Evolutionary conservation across 441 rosid species (phyloP).

Genomic region (Adansonia madagascariensis): DNA sequence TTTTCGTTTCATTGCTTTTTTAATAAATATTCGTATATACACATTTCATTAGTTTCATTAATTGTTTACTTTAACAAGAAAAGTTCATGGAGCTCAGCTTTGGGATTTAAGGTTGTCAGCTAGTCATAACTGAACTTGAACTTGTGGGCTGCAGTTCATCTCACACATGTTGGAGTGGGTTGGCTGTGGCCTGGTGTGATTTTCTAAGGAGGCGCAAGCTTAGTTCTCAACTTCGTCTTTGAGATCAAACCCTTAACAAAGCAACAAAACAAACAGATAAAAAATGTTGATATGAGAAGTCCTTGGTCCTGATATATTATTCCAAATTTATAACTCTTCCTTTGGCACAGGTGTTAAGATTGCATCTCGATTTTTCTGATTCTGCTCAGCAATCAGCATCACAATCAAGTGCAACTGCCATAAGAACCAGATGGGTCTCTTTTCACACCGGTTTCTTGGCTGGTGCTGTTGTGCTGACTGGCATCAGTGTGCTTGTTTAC

Average conservation of each 20-base stretch:
- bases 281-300: slow-evolving; percentile 1
- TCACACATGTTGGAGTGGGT: background rate
- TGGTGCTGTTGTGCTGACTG: slow-evolving; percentile 62
- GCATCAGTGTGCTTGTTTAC: slow-evolving; percentile 63
- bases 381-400: slow-evolving; percentile 38
- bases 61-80: background rate
- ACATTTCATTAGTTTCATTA: background rate
- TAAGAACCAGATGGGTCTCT: slow-evolving; percentile 39
- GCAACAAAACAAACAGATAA: background rate
- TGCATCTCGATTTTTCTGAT: slow-evolving; percentile 69
- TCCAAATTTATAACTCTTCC: background rate
- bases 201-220: background rate
- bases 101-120: background rate
- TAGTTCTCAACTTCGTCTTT: background rate
- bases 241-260: background rate
- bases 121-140: background rate
- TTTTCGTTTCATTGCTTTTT: background rate
- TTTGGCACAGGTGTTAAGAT: slow-evolving; percentile 60
- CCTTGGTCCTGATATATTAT: background rate
- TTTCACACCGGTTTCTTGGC: slow-evolving; percentile 52
- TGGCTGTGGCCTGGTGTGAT: background rate
- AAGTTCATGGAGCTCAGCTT: background rate
- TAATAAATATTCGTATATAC: background rate
- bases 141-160: background rate
- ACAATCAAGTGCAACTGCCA: slow-evolving; percentile 29